Base-by-base conservation (phyloP, 805 yeast genomes). In the Candida fluviatilis region DNA sequence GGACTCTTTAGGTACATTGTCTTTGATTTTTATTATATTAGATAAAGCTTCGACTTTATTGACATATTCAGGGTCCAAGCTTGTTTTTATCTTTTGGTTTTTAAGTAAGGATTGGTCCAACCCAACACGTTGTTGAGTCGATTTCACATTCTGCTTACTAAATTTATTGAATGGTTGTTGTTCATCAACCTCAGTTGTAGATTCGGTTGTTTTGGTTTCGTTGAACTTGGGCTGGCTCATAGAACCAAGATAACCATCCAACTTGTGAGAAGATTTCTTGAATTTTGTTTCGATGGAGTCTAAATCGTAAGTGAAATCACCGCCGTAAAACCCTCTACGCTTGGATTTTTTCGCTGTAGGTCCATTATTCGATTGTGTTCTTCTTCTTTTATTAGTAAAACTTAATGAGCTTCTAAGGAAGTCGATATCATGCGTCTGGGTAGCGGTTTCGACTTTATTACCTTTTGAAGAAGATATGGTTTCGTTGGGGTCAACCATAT, bases 401-500 rank as follows among this genome's bases (percentile, higher is more conserved):
- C 55, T 51, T 39, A 67, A 53, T 11, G 52, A 41, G 18, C 49
- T 52, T 16, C 56, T 50, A 30, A 68, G 50, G 24, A 50, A 63
- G 31, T 54, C 51, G 23, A 44, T 25, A 39, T 62, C 60, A 35
- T 58, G 66, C 2, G 74, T 69, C 44, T 69, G 74, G 4, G 74
- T 69, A 6, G 68, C 39, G 1, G 68, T 58, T 39, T 69, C 73
- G 4, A 67, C 71, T 39, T 54, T 55, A 17, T 35, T 29, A 19
- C 25, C 17, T 25, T 25, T 41, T 19, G 39, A 26, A 3, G 45
- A 23, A 3, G 64, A 58, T 3, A 41, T 37, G 3, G 73, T 65
- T 43, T 69, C 73, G 31, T 57, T 52, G 0, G 74, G 73, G 40
- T 69, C 57, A 5, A 64, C 54, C 67, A 61, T 66, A 35, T 65